These are phyloP conservation scores for Apiospora sp. DNA, from an alignment of 2,329 filamentous ascomycete species.

Conservation along the genomic window DNA sequence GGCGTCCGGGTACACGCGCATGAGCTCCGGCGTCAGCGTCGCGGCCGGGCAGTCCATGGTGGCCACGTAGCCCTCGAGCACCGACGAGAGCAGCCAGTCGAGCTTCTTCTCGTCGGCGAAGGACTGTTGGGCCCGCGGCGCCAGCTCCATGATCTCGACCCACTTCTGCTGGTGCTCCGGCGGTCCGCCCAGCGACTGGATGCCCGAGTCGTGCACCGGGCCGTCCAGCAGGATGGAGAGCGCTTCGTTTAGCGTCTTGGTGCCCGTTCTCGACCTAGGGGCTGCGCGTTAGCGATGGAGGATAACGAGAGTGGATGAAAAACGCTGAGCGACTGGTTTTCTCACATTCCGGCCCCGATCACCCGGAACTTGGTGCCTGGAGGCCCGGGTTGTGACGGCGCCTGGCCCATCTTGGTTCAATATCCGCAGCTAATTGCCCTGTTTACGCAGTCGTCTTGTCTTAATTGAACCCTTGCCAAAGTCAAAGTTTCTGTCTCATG, in stretches of 20 bases:
- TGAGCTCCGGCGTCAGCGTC: slow-evolving; percentile 51
- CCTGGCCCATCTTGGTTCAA: slow-evolving; percentile 41
- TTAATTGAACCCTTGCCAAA: too few species aligned
- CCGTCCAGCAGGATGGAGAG: slow-evolving; percentile 45
- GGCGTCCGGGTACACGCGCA: slow-evolving; percentile 58
- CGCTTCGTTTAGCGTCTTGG: slow-evolving; percentile 48
- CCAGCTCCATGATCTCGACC: slow-evolving; percentile 45
- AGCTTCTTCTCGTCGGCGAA: slow-evolving; percentile 44
- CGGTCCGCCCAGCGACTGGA: slow-evolving; percentile 46
- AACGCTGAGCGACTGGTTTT: slow-evolving; percentile 19
- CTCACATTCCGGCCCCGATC: slow-evolving; percentile 47
- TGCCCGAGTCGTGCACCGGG: slow-evolving; percentile 46
- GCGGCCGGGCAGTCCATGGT: slow-evolving; percentile 50
- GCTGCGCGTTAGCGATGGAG: not conserved
- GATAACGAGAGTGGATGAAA: slow-evolving; percentile 11
- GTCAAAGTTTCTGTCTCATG: not conserved
- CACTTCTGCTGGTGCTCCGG: slow-evolving; percentile 45
- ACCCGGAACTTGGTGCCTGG: slow-evolving; percentile 45
- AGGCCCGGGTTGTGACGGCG: slow-evolving; percentile 37
- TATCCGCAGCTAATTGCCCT: not conserved
- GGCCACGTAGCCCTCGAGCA: slow-evolving; percentile 45
- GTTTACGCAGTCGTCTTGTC: not conserved
- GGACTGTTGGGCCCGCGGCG: slow-evolving; percentile 37
- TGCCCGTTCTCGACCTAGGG: slow-evolving; percentile 46
- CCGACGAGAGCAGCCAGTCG: slow-evolving; percentile 41